Base-by-base conservation (phyloP, 495 filamentous ascomycete species). In the Tirmania nivea region DNA sequence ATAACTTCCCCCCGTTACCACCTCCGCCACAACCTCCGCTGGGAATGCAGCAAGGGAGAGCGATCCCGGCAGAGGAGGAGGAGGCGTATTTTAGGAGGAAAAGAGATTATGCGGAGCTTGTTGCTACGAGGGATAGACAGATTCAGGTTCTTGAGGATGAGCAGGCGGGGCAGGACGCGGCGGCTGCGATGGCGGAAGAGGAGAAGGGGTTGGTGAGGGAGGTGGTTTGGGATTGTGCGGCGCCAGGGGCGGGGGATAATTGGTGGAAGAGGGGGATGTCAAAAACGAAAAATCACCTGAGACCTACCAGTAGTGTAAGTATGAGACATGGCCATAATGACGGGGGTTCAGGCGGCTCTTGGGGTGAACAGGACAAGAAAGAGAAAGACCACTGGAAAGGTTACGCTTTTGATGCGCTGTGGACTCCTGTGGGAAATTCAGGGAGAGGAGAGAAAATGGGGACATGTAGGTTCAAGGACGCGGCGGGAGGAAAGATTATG, bases 401-500 rank as follows among this genome's bases (percentile, higher is more conserved):
- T 7, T 64, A 64, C 45, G 58, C 60, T 10, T 64, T 64, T 34
- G 58, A 59, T 20, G 51, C 47, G 0, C 39, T 59, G 6, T 64
- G 62, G 62, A 52, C 51, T 0, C 51, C 48, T 7, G 45, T 39
- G 20, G 45, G 20, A 12, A 47, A 52, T 12, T 60, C 39, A 17
- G 54, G 57, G 8, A 45, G 34, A 8, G 39, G 39, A 19, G 17
- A 14, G 39, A 45, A 19, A 19, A 14, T 14, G 39, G 61, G 61
- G 8, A 60, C 25, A 37, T 64, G 61, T 51, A 58, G 60, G 34
- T 64, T 64, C 39, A 60, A 64, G 47, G 61, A 63, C 17, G 62
- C 61, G 31, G 55, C 52, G 8, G 55, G 20, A 11, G 62, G 62
- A n/a, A 60, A 55, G 42, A 61, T 52, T 42, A 31, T 64, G 35